phyloP scores from a whole-genome alignment of 2,329 filamentous ascomycete species.

The Calonectria pseudoturangicola region DNA sequence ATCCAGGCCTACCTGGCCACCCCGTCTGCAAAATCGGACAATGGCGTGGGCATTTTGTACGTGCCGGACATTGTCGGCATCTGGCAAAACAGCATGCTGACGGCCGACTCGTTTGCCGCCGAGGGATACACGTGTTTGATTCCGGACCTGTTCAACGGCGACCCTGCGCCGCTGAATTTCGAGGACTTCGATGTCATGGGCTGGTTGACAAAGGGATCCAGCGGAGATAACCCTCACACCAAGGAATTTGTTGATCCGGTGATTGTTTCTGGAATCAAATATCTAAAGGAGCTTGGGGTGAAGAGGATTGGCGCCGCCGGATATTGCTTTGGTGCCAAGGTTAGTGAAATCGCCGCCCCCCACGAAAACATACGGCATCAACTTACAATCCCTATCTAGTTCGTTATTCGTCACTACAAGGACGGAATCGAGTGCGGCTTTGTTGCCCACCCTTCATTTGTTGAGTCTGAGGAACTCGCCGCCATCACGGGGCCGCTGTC shows the following conservation, averaged over 20 bases:
- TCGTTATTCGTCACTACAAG: constrained; percentile 78
- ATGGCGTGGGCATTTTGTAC: constrained; percentile 64
- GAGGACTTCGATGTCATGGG: constrained; percentile 54
- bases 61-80: constrained; percentile 70
- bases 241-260: constrained; percentile 56
- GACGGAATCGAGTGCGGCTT: constrained; percentile 81
- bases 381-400: constrained; percentile 62
- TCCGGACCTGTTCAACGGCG: constrained; percentile 59
- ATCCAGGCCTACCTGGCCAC: constrained; percentile 68
- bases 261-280: constrained; percentile 64
- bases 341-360: constrained; percentile 54
- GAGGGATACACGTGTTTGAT: constrained; percentile 59
- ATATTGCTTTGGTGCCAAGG: constrained; percentile 86
- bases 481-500: constrained; percentile 80
- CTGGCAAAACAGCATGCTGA: constrained; percentile 63
- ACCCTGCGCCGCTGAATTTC: constrained; percentile 67
- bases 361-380: not conserved
- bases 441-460: constrained; percentile 85
- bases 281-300: constrained; percentile 72
- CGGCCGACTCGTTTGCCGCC: constrained; percentile 61
- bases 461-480: constrained; percentile 79
- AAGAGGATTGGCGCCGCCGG: constrained; percentile 79
- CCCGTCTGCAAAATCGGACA: constrained; percentile 59
- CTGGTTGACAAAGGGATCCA: constrained; percentile 62
- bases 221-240: constrained; percentile 65